phyloP scores from a whole-genome alignment of 805 yeast genomes.

The Lipomyces mesembrius region DNA sequence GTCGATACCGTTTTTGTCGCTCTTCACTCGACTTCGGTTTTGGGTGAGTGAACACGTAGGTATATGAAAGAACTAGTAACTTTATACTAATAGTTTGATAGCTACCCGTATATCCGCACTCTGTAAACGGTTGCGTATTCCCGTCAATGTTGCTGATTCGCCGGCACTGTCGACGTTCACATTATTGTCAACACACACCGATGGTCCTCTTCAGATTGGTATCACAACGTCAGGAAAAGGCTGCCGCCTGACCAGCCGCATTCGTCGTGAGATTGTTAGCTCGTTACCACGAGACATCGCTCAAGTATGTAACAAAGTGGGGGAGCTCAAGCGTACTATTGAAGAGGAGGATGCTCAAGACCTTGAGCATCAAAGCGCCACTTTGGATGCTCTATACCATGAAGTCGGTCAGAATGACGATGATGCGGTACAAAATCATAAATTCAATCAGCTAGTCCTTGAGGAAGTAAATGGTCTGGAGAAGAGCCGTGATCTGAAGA shows the following conservation, averaged over 20 bases:
- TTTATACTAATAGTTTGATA: conserved; percentile 26
- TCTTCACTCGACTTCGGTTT: conserved; percentile 42
- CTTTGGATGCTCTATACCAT: conserved; percentile 14
- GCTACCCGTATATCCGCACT: conserved; percentile 52
- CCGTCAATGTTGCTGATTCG: conserved; percentile 77
- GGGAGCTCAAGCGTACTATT: conserved; percentile 62
- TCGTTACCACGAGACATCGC: conserved; percentile 73
- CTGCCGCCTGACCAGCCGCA: conserved; percentile 79
- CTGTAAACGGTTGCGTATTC: conserved; percentile 71
- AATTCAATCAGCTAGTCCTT: conserved; percentile 63
- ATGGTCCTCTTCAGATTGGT: conserved; percentile 80
- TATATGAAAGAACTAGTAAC: background rate
- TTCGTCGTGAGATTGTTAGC: conserved; percentile 70
- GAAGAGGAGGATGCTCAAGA: conserved; percentile 56
- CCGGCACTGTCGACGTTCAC: conserved; percentile 77
- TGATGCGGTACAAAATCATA: conserved; percentile 65
- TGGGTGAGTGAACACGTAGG: conserved; percentile 7
- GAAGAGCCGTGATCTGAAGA: background rate
- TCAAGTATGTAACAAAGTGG: conserved; percentile 68
- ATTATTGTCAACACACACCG: conserved; percentile 67
- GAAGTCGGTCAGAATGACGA: conserved; percentile 65
- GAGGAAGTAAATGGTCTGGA: conserved; percentile 54
- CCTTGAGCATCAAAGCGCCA: conserved; percentile 37
- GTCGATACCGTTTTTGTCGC: conserved; percentile 80
- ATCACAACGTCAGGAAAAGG: conserved; percentile 88